Base-by-base conservation (phyloP, 768 basidiomycete genomes). In the Kwoniella pini region DNA sequence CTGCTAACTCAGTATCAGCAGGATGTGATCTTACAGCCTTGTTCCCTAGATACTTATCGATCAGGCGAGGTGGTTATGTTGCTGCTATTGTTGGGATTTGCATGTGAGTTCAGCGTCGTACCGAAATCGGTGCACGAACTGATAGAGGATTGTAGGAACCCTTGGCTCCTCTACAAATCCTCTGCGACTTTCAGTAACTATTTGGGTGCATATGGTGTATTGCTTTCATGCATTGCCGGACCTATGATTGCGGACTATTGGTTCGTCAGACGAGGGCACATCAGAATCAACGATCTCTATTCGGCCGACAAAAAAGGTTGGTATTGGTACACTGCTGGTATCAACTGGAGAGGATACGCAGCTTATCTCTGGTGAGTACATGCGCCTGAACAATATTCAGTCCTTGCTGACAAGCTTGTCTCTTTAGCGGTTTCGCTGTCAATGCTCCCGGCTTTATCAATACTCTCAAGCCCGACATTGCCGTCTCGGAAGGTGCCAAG, bases 181-280 rank as follows among this genome's bases (percentile, higher is more conserved):
- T 87, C 86, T 77, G 90, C 86, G 71, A 83, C 80, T 62, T 91
- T 91, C 78, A 87, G 88, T 3, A 87, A 87, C 30, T 91, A 91
- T 77, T 84, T 91, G 24, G 88, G 87, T 2, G 87, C 88, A 2
- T 91, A 90, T 77, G 87, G 89, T 89, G 55, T 91, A 88, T 81
- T 80, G 13, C 63, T 76, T 7, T 72, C 69, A 50, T 89, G 88
- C 24, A 88, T 92, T 68, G 87, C 86, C 28, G 88, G 88, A 10
- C 88, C 89, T 19, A 89, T 90, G 88, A 85, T 91, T 67, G 85
- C 84, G 9, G 88, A 91, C 67, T 91, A 90, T 80, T 92, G 86
- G 78, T 60, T 90, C 39, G 82, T 91, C 62, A 82, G 87, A 40
- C 82, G 82, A 54, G 89, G 87, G 0, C 86, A 86, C 65, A 85